Conservation (phyloP, 1,284 basidiomycete species). For the Irpex rosettiformis region DNA sequence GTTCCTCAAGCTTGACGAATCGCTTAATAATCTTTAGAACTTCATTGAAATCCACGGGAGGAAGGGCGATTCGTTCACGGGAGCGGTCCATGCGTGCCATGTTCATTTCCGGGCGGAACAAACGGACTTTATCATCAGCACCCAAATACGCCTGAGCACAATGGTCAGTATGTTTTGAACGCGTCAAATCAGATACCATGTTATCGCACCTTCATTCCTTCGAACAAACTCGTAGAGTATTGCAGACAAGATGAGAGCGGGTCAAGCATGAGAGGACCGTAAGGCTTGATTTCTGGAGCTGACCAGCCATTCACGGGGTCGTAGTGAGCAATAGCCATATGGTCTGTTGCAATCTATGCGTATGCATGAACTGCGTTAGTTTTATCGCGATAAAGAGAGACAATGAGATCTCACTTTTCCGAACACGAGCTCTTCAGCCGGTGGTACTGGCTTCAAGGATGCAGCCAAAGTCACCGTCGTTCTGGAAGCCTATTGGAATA, state of each 20-base stretch:
- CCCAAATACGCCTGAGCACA: slow-evolving; percentile 64
- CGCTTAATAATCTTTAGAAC: slow-evolving; percentile 69
- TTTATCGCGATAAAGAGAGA: too few relatives aligned
- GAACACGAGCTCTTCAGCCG: slow-evolving; percentile 16
- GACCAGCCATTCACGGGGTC: slow-evolving; percentile 72
- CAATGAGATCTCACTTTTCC: slow-evolving; percentile 13
- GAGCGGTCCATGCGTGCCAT: slow-evolving; percentile 72
- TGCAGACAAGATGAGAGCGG: slow-evolving; percentile 74
- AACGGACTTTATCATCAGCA: slow-evolving; percentile 55
- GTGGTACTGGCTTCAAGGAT: slow-evolving; percentile 16
- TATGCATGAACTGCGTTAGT: too few relatives aligned
- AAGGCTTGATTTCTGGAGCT: slow-evolving; percentile 75
- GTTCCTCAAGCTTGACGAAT: slow-evolving; percentile 62
- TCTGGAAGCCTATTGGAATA: slow-evolving; percentile 17
- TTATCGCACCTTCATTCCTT: slow-evolving; percentile 77
- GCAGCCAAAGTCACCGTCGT: slow-evolving; percentile 11
- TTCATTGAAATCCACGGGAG: slow-evolving; percentile 59
- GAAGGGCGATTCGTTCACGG: slow-evolving; percentile 62
- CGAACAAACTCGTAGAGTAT: slow-evolving; percentile 78
- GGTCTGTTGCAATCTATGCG: slow-evolving; percentile 51
- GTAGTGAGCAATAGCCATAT: slow-evolving; percentile 75
- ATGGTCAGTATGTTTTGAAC: not conserved
- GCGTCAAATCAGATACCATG: not conserved
- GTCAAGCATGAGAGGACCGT: slow-evolving; percentile 68
- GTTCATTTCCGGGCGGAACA: slow-evolving; percentile 82